Evolutionary conservation across 345 rosid genomes (phyloP), one percentile per base, ranked within the genome.

Genomic region (Murraya koenigii): DNA sequence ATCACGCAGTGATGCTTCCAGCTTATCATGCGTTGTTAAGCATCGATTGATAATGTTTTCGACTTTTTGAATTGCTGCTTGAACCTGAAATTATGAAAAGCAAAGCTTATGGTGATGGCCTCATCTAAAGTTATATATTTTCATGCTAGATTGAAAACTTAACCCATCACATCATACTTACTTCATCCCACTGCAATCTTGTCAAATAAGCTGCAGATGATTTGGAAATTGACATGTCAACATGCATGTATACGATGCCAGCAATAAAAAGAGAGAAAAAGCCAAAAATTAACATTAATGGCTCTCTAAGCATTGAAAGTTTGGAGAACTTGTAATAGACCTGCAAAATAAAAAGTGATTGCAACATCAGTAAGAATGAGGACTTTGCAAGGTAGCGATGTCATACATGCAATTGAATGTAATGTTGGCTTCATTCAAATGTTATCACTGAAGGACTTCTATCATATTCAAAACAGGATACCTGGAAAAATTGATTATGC

Each of bases 121-220:
- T 66, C 38, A 52, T 36, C 22, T 15, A 71, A 63, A 28, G 6
- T 68, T 68, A 63, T n/a, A 23, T 47, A 72, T 61, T 47, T 55
- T 30, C 26, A 44, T 15, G 2, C 32, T 44, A 35, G 71, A 69
- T 1, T 41, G 70, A 69, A 59, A 72, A 59, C 65, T 19, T 7
- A 68, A 8, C 22, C 23, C 20, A 14, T n/a, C 35, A 63, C 28
- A 75, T 73, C 55, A 75, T 28, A 77, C 79, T 75, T 79, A 94
- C 99, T 88, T 97, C 97, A 79, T 97, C 98, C 98, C 95, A 97
- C 78, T 97, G 97, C 71, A 87, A 88, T 86, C 90, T 97, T n/a
- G 97, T 96, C 84, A 97, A 81, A 86, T 97, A 97, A 70, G 97
- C 82, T 39, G 97, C 78, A 25, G 99, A 97, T 52, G 93, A 93